Conservation (phyloP, 768 basidiomycete genomes). For the Coprinopsis marcescibilis region DNA sequence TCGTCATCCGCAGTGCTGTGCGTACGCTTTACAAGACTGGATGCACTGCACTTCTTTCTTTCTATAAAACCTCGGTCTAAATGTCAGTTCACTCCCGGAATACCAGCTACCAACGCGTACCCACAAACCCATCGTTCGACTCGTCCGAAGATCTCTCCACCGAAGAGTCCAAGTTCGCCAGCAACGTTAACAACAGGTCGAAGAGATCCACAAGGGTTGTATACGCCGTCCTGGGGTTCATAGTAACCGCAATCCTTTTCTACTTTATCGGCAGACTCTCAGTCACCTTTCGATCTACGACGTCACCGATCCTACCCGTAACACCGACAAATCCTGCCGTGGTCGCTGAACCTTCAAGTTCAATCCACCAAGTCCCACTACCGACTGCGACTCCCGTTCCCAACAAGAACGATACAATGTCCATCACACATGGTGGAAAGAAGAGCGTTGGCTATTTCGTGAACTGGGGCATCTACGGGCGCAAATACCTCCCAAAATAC, state of each 20-base stretch:
- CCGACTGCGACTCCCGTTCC: background rate
- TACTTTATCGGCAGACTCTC: background rate
- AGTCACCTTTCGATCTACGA: background rate
- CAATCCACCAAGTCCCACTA: background rate
- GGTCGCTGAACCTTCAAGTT: too few relatives aligned
- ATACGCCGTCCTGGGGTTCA: background rate
- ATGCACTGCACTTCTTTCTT: background rate
- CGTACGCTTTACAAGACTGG: background rate
- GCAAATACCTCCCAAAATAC: slow-evolving; percentile 81
- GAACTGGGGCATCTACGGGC: slow-evolving; percentile 92
- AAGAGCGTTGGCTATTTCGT: slow-evolving; percentile 81
- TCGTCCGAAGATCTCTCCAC: background rate
- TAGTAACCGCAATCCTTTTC: background rate
- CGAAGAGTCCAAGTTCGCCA: background rate
- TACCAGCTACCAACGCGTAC: background rate
- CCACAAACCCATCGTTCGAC: background rate
- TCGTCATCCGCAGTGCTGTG: too few relatives aligned
- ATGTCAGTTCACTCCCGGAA: too few relatives aligned
- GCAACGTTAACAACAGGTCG: background rate
- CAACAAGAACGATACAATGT: background rate
- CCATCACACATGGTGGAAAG: slow-evolving; percentile 46
- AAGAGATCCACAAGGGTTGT: background rate
- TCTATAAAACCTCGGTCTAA: background rate
- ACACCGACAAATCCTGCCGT: background rate
- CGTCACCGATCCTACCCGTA: background rate